Evolutionary conservation across 305 asterid species (phyloP), one percentile per base, ranked within the genome.

Genomic region (Fraxinus sp.): DNA sequence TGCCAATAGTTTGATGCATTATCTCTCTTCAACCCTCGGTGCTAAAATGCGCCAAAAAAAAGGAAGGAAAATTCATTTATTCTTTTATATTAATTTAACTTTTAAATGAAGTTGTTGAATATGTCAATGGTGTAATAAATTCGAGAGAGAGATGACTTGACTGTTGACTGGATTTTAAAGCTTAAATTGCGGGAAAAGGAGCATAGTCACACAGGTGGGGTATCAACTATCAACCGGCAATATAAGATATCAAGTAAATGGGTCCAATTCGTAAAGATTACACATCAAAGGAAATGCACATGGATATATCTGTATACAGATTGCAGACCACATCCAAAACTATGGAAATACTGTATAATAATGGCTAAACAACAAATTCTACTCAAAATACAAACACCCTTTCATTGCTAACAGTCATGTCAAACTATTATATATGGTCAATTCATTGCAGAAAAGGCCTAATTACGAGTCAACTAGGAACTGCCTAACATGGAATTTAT

Each of bases 151-250:
- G 71, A 62, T 26, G 1, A 3, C 30, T 28, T 28, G 26, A 4
- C 8, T 33, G 81, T 41, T 78, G 59, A 13, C 73, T 16, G 26
- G 22, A 30, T 55, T 81, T 80, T 75, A 80, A 80, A 77, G 89
- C 91, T 66, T 71, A 86, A 88, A 86, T 90, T 83, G 88, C 87
- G 89, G 82, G 78, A 85, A 83, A 83, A 84, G 83, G 80, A 30
- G 64, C 32, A 73, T 35, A 78, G 72, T 76, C 44, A 82, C 44
- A 62, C 55, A 76, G 49, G 89, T 87, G 92, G 91, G 89, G 81
- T 75, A 74, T 28, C 66, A n/a, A 55, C 66, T n/a, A 55, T 6
- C 66, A 37, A 44, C 41, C 64, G 26, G 52, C 57, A 64, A 83
- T 46, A 37, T 71, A 20, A 22, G 9, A 35, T 30, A 75, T 74